Evolutionary conservation across 345 rosid species (phyloP).

Genomic region (Punica granatum): DNA sequence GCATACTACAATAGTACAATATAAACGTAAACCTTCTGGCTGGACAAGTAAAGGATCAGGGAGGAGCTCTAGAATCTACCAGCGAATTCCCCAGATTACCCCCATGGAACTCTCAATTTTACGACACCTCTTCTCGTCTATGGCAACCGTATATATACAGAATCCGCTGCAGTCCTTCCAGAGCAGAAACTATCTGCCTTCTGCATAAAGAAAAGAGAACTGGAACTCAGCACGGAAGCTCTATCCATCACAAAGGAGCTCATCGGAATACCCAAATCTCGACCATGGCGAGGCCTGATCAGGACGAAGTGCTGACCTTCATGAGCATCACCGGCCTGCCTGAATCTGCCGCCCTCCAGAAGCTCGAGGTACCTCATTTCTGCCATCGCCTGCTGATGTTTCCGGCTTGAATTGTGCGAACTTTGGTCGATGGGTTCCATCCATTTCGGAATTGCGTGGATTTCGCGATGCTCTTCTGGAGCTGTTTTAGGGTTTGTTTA

Average conservation of each 20-base stretch:
- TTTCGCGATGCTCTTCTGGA: background rate
- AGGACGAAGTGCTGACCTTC: constrained; percentile 80
- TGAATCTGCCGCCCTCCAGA: constrained; percentile 56
- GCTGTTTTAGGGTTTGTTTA: background rate
- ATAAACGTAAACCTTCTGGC: background rate
- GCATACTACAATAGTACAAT: too few relatives aligned
- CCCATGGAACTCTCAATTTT: background rate
- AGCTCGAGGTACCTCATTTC: constrained; percentile 48
- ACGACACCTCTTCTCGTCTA: background rate
- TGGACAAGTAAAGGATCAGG: background rate
- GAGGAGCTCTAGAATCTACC: background rate
- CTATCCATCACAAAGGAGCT: background rate
- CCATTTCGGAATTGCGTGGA: background rate
- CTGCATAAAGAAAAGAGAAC: constrained; percentile 12
- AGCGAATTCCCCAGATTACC: background rate
- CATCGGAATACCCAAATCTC: background rate
- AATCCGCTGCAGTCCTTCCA: background rate
- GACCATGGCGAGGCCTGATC: constrained; percentile 64
- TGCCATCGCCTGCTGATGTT: background rate
- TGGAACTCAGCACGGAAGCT: background rate
- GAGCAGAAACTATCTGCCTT: constrained; percentile 2
- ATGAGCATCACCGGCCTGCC: constrained; percentile 77
- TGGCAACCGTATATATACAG: background rate
- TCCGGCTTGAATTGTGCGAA: background rate
- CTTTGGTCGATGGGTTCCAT: background rate